A percentile compares a stretch with the other conserved stretches of the same genome.
These are phyloP conservation scores for Zygnema circumcarinatum DNA, from an alignment of 139 green algal genomes.

Conservation along the genomic window DNA sequence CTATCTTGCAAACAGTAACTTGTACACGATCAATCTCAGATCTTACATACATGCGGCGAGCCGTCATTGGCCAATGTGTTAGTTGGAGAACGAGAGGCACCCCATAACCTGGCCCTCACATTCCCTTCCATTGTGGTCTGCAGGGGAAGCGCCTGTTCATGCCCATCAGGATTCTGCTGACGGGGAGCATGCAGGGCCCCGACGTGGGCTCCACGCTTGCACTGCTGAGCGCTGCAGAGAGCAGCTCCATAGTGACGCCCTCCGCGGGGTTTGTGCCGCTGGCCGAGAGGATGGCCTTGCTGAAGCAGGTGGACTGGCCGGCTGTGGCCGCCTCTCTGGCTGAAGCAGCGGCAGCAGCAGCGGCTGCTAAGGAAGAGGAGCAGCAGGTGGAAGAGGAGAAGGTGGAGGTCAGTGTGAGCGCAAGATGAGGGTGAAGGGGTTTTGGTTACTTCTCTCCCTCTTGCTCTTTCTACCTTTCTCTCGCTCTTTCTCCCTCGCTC, in stretches of 20 bases:
- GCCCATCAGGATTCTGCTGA: constrained; percentile 92
- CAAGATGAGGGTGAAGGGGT: neutral
- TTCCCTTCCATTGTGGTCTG: neutral
- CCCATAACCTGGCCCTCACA: too few relatives aligned
- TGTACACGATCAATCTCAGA: neutral
- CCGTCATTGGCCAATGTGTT: too few relatives aligned
- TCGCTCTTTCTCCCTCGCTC: constrained; percentile 2
- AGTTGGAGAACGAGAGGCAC: too few relatives aligned
- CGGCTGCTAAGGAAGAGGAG: neutral
- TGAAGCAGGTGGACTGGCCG: constrained; percentile 26
- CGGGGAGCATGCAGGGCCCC: constrained; percentile 81
- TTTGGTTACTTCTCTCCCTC: neutral
- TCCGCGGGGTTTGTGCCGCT: constrained; percentile 45
- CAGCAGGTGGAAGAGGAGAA: neutral
- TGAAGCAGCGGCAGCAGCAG: neutral
- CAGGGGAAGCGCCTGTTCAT: constrained; percentile 97
- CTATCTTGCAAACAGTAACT: too few relatives aligned
- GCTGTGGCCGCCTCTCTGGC: neutral
- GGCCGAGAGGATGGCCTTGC: constrained; percentile 17
- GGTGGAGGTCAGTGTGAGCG: neutral
- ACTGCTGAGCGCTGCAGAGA: constrained; percentile 70
- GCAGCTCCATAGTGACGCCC: neutral
- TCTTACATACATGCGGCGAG: too few relatives aligned
- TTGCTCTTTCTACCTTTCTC: neutral
- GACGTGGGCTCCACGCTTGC: constrained; percentile 86